Evolutionary conservation across 106 monocot genomes (phyloP).

Genomic region (Cymbidium sinense): DNA sequence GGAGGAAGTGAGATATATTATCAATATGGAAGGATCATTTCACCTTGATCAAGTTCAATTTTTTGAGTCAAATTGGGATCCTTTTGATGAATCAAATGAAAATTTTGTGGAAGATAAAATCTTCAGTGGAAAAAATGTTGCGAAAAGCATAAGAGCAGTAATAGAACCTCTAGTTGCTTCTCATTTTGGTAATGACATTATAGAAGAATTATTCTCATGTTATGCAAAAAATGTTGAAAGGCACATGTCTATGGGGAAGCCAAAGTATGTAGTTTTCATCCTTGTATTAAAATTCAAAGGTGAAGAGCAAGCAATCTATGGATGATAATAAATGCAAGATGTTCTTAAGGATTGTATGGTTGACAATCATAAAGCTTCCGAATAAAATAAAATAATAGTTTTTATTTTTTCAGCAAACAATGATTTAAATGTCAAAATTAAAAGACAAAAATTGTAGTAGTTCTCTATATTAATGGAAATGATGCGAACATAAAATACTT

Average conservation of each 20-base stretch:
- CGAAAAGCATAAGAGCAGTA: constrained; percentile 29
- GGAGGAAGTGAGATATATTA: constrained; percentile 27
- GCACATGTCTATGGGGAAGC: constrained; percentile 15
- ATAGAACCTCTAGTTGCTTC: constrained; percentile 23
- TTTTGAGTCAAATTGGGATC: constrained; percentile 32
- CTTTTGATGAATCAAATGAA: constrained; percentile 18
- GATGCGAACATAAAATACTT: too few relatives aligned
- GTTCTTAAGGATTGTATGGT: too few relatives aligned
- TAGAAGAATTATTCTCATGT: constrained; percentile 33
- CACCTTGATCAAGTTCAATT: background rate
- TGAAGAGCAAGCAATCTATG: background rate
- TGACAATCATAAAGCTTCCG: too few relatives aligned
- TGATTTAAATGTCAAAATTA: too few relatives aligned
- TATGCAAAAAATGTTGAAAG: constrained; percentile 15
- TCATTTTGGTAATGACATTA: constrained; percentile 38
- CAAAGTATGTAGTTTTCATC: constrained; percentile 11
- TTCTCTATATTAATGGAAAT: too few relatives aligned
- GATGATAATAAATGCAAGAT: too few relatives aligned
- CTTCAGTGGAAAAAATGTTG: constrained; percentile 19
- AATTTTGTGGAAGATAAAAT: constrained; percentile 6
- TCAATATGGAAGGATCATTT: constrained; percentile 12
- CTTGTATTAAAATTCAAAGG: constrained; percentile 11
- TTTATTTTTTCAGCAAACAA: too few relatives aligned
- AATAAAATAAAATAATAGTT: too few relatives aligned
- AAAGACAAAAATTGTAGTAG: too few relatives aligned